Percentiles rank a stretch among this genome's conserved stretches.
These are phyloP conservation scores for Penicillium argentinense DNA, from an alignment of 495 filamentous ascomycete species.

Conservation along the genomic window DNA sequence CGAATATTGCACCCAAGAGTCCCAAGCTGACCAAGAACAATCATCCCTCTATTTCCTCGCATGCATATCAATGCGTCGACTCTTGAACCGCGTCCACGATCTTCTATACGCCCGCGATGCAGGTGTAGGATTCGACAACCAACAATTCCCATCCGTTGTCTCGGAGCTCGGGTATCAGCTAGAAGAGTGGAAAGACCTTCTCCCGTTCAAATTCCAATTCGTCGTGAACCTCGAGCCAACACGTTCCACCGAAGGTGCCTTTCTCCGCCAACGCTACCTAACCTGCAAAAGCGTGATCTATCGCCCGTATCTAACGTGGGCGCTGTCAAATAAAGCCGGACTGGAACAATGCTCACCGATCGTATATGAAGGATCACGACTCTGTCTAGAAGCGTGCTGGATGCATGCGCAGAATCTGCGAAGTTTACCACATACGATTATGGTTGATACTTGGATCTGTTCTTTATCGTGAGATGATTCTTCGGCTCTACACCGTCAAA, in stretches of 20 bases:
- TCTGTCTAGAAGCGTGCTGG: constrained; percentile 40
- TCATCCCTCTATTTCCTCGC: constrained; percentile 35
- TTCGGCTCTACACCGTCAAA: neutral
- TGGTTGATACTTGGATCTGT: constrained; percentile 52
- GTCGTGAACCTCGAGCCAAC: constrained; percentile 21
- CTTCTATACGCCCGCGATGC: constrained; percentile 28
- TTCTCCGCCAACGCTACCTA: constrained; percentile 46
- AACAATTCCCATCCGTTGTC: constrained; percentile 39
- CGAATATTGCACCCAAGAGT: constrained; percentile 19
- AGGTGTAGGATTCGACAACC: constrained; percentile 28
- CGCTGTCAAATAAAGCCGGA: constrained; percentile 32
- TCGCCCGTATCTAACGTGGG: constrained; percentile 43
- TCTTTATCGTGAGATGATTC: constrained; percentile 40
- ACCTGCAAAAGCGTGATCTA: constrained; percentile 49
- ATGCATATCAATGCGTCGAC: constrained; percentile 39
- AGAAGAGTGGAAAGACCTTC: constrained; percentile 41
- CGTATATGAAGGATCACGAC: constrained; percentile 33
- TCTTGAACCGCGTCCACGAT: constrained; percentile 34
- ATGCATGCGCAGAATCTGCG: constrained; percentile 41
- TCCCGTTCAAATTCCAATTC: constrained; percentile 41
- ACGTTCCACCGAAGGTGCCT: constrained; percentile 33
- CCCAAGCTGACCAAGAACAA: constrained; percentile 16
- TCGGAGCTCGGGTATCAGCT: constrained; percentile 45
- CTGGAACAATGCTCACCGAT: constrained; percentile 13
- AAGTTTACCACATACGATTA: constrained; percentile 38